Conservation (phyloP, 257 asterid genomes). For the Ocimum tenuiflorum region DNA sequence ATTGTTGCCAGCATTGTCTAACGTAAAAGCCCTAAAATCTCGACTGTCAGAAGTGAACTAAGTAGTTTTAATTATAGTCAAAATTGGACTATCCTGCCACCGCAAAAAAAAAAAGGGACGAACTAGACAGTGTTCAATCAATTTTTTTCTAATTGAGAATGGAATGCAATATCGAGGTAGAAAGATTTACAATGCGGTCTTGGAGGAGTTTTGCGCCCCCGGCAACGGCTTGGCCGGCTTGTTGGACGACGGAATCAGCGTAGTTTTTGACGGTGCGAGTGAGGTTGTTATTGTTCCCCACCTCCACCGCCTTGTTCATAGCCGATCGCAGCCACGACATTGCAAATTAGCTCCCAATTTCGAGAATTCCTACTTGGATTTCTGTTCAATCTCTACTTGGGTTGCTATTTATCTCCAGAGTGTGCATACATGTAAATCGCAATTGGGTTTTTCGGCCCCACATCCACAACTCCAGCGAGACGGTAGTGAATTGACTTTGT, state of each 20-base stretch:
- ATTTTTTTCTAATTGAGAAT: not conserved
- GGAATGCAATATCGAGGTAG: not conserved
- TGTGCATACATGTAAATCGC: slow-evolving; percentile 9
- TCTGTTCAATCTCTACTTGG: not conserved
- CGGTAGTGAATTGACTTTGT: slow-evolving; percentile 9
- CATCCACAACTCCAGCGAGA: slow-evolving; percentile 6
- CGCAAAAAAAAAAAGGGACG: not conserved
- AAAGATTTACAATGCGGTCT: slow-evolving; percentile 66
- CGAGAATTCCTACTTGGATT: not conserved
- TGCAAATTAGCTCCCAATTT: slow-evolving; percentile 12
- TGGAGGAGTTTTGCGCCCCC: slow-evolving; percentile 90
- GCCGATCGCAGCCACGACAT: slow-evolving; percentile 98
- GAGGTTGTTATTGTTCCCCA: slow-evolving; percentile 81
- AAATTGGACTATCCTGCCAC: slow-evolving; percentile 4
- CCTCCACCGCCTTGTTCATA: slow-evolving; percentile 95
- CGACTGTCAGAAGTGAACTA: not conserved
- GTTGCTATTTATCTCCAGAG: not conserved
- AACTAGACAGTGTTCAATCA: not conserved
- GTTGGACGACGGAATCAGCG: slow-evolving; percentile 89
- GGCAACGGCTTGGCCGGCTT: slow-evolving; percentile 95
- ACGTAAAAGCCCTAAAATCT: slow-evolving; percentile 8
- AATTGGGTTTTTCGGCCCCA: not conserved
- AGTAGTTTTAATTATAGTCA: not conserved
- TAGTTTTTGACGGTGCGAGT: slow-evolving; percentile 83
- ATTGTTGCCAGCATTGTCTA: not conserved